Percentiles rank a stretch among this genome's conserved stretches.
Conservation (phyloP, 2,329 filamentous ascomycete species). For the Acephala macrosclerotiorum region DNA sequence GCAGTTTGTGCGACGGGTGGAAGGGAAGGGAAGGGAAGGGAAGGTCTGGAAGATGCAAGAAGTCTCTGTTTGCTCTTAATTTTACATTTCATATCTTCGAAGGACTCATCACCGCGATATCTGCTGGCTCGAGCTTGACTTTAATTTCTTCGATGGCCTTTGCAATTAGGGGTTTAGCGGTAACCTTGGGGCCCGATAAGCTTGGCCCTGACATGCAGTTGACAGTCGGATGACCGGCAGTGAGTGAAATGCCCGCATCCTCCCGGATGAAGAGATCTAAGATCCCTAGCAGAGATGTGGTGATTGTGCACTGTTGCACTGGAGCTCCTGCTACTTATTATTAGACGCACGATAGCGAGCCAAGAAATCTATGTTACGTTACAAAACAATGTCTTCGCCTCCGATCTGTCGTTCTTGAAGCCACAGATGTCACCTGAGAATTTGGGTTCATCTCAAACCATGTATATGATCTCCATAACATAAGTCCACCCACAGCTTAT, state of each 20-base stretch:
- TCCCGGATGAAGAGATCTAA: neutral
- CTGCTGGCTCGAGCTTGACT: neutral
- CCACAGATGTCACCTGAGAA: neutral
- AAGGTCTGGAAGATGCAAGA: neutral
- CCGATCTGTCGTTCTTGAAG: too few species aligned
- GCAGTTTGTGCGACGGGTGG: neutral
- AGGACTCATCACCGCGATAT: neutral
- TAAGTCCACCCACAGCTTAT: slow-evolving; percentile 4
- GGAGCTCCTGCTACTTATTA: neutral
- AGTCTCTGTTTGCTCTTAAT: slow-evolving; percentile 6
- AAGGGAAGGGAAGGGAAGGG: too few species aligned
- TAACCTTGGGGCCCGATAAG: neutral
- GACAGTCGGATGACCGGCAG: neutral
- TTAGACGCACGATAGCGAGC: neutral
- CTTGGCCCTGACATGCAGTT: neutral
- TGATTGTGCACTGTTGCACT: neutral
- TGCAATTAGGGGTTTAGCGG: neutral
- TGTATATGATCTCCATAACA: neutral
- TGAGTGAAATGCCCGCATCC: neutral
- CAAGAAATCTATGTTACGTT: too few species aligned
- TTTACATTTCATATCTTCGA: neutral
- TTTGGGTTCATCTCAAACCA: neutral
- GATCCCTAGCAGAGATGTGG: neutral
- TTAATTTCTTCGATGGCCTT: neutral
- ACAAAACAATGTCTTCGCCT: too few species aligned